These are phyloP conservation scores for Corinectria fuckeliana DNA, from an alignment of 2,329 filamentous ascomycete genomes.

Conservation along the genomic window DNA sequence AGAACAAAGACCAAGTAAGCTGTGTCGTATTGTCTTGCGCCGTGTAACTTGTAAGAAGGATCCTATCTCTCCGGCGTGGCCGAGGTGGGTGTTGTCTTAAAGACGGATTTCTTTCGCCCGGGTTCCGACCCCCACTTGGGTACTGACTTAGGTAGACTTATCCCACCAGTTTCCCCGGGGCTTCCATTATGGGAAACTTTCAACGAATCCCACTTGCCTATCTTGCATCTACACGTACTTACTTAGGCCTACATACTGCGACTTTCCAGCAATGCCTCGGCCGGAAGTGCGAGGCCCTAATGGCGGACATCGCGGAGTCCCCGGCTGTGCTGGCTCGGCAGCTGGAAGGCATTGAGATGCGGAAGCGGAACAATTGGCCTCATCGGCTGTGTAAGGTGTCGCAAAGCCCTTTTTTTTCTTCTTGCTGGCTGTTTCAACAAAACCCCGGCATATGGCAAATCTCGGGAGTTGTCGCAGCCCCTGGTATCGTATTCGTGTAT, in stretches of 20 bases:
- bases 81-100: background rate
- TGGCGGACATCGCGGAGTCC: constrained; percentile 5
- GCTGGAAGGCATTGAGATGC: background rate
- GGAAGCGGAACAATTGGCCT: background rate
- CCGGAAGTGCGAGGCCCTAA: constrained; percentile 18
- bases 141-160: no score
- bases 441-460: background rate
- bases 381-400: constrained; percentile 1
- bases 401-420: background rate
- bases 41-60: background rate
- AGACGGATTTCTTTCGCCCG: background rate
- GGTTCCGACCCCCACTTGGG: background rate
- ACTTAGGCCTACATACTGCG: background rate
- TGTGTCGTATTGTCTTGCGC: background rate
- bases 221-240: background rate
- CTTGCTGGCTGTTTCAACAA: background rate
- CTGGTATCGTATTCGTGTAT: constrained; percentile 14
- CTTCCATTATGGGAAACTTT: background rate
- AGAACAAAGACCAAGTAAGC: background rate
- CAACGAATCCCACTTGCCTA: no score
- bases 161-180: background rate
- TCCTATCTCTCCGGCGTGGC: constrained; percentile 5
- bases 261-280: constrained; percentile 11
- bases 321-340: constrained; percentile 1
- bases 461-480: constrained; percentile 3